These are phyloP conservation scores for Salvia rosmarinus DNA, from an alignment of 257 asterid genomes.

Conservation along the genomic window DNA sequence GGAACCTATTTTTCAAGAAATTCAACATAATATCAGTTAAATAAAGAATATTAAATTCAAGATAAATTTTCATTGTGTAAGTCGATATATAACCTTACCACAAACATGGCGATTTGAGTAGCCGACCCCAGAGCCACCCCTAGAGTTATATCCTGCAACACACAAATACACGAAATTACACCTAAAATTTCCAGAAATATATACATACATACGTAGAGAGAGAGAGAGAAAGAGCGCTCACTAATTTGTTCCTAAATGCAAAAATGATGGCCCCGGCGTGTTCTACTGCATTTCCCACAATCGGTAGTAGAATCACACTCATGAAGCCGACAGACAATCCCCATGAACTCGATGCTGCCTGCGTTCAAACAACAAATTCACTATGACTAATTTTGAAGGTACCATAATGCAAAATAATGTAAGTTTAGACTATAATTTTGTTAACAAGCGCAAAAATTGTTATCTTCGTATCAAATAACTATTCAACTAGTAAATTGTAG, in stretches of 20 bases:
- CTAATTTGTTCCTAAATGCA: constrained; percentile 92
- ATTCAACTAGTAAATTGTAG: too few relatives aligned
- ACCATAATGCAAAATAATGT: too few relatives aligned
- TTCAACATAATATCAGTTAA: neutral
- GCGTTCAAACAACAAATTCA: neutral
- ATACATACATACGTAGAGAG: neutral
- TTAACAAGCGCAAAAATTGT: too few relatives aligned
- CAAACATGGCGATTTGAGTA: constrained; percentile 76
- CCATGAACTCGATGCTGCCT: constrained; percentile 85
- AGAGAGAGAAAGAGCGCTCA: constrained; percentile 27
- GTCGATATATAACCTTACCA: constrained; percentile 49
- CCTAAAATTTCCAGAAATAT: neutral
- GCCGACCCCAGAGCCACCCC: constrained; percentile 72
- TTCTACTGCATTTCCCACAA: constrained; percentile 96
- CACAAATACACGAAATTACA: neutral
- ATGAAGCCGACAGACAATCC: constrained; percentile 84
- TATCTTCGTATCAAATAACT: neutral
- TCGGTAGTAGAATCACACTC: constrained; percentile 84
- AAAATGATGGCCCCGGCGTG: constrained; percentile 94
- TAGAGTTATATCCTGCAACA: constrained; percentile 59
- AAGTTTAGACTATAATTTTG: neutral
- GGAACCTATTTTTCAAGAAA: constrained; percentile 57
- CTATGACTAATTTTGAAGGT: neutral
- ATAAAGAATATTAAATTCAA: neutral
- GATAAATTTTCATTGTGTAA: neutral